A percentile compares a stretch with the other conserved stretches of the same genome.
These are phyloP conservation scores for Chaetomidium leptoderma DNA, from an alignment of 495 filamentous ascomycete species.

Conservation along the genomic window DNA sequence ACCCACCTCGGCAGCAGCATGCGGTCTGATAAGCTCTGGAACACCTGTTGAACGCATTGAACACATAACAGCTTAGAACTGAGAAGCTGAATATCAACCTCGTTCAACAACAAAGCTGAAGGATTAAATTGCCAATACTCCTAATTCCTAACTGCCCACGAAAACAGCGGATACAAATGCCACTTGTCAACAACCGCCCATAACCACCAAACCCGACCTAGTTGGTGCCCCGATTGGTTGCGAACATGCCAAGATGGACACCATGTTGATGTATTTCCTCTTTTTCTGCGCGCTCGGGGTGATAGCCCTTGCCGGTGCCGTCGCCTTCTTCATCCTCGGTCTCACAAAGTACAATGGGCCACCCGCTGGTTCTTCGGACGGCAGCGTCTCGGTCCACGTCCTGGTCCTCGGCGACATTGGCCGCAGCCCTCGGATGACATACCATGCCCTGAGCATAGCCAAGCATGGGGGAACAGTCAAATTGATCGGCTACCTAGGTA, in stretches of 20 bases:
- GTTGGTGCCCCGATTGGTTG: too few relatives aligned
- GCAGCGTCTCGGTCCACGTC: constrained; percentile 59
- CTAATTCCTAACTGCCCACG: too few relatives aligned
- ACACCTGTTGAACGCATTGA: background rate
- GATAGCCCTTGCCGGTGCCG: background rate
- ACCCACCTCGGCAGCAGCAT: background rate
- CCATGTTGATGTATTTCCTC: constrained; percentile 9
- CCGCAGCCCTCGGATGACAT: constrained; percentile 95
- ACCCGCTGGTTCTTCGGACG: constrained; percentile 21
- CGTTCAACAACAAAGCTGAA: too few relatives aligned
- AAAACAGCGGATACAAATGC: too few relatives aligned
- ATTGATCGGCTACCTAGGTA: constrained; percentile 84
- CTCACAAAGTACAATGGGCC: constrained; percentile 25
- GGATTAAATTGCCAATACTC: too few relatives aligned
- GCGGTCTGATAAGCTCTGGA: constrained; percentile 1
- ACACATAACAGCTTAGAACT: background rate
- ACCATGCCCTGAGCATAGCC: constrained; percentile 91
- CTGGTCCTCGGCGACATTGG: constrained; percentile 98
- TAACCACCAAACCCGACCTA: too few relatives aligned
- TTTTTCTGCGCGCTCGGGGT: constrained; percentile 3
- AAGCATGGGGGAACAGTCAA: constrained; percentile 75
- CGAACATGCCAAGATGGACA: background rate
- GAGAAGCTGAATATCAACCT: too few relatives aligned
- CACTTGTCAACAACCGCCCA: background rate
- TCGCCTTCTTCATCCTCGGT: constrained; percentile 10